These are phyloP conservation scores for Poa annua DNA, from an alignment of 176 grass and related monocot genomes.

Conservation along the genomic window DNA sequence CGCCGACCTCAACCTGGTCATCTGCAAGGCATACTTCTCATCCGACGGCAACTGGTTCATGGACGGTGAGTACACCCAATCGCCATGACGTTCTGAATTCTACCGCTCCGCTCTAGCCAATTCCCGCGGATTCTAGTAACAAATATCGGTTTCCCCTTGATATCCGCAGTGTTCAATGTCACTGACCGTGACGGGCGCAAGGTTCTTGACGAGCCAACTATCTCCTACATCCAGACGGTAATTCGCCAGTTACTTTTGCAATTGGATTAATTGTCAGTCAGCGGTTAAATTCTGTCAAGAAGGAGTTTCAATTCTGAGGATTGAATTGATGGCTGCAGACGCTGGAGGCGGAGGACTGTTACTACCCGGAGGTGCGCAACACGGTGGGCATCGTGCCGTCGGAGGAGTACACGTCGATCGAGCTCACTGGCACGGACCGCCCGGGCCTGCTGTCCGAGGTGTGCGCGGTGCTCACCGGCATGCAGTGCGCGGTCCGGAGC, in stretches of 20 bases:
- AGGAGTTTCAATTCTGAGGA: background rate
- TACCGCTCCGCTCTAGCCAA: too few relatives aligned
- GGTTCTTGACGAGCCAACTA: constrained; percentile 58
- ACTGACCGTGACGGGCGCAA: constrained; percentile 74
- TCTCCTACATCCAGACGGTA: constrained; percentile 83
- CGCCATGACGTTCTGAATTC: background rate
- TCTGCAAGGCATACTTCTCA: constrained; percentile 84
- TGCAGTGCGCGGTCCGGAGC: constrained; percentile 59
- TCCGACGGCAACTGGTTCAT: constrained; percentile 96
- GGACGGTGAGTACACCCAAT: constrained; percentile 57
- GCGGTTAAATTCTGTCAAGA: background rate
- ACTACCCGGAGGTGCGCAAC: constrained; percentile 58
- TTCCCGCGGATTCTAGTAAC: background rate
- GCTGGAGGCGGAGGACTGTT: constrained; percentile 73
- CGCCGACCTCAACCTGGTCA: constrained; percentile 81
- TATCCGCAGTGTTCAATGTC: constrained; percentile 77
- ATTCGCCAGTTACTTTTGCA: background rate
- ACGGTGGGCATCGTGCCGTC: constrained; percentile 66
- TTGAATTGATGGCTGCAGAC: constrained; percentile 41
- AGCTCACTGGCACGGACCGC: constrained; percentile 74
- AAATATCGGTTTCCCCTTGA: background rate
- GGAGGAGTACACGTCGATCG: constrained; percentile 69
- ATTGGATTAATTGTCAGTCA: background rate
- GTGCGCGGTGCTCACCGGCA: constrained; percentile 65
- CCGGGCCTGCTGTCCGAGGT: constrained; percentile 88